Evolutionary conservation across 2,329 filamentous ascomycete species (phyloP), one percentile per base, ranked within the genome.

Genomic region (Penicillium sp.): DNA sequence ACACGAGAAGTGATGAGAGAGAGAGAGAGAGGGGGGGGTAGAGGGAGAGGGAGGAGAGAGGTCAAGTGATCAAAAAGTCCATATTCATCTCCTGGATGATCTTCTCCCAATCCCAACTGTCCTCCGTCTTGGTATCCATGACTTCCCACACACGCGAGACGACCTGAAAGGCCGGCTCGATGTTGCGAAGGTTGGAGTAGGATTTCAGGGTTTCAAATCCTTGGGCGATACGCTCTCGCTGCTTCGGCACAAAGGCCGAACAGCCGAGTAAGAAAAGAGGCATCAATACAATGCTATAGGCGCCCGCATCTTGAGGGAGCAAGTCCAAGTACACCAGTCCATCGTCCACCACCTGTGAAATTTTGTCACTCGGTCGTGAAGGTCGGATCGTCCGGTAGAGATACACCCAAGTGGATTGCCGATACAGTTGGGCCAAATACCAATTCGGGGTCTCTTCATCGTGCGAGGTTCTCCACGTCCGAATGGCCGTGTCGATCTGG

Each of bases 401-500:
- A 57, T 83, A 83, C 9, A 83, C 76, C 79, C 80, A 83, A 5
- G 79, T 81, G 38, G 78, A 80, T 59, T 83, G 80, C 9, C 79
- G 73, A 61, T 83, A 83, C 5, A 83, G 67, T 64, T 82, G 77
- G 1, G 78, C 79, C 39, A 80, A 73, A 29, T 70, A 75, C 66
- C 75, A 80, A 47, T 80, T 78, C 4, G 77, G 71, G 4, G 76
- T 74, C 37, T 76, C 73, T 2, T 72, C 68, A 9, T 69, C 60
- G 49, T 81, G 77, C 0, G 71, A 73, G 3, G 88, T 87, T 25
- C 79, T 77, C 90, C 90, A 95, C 11, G 80, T 77, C 5, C 83
- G 78, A 45, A 95, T 84, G 4, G 80, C 83, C 11, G 78, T 78
- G 56, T 94, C 86, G 58, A 95, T 90, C 45, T 84, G 81, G 5